These are phyloP conservation scores for Petasospora rhodanensis DNA, from an alignment of 1,139 yeast genomes.

Conservation along the genomic window DNA sequence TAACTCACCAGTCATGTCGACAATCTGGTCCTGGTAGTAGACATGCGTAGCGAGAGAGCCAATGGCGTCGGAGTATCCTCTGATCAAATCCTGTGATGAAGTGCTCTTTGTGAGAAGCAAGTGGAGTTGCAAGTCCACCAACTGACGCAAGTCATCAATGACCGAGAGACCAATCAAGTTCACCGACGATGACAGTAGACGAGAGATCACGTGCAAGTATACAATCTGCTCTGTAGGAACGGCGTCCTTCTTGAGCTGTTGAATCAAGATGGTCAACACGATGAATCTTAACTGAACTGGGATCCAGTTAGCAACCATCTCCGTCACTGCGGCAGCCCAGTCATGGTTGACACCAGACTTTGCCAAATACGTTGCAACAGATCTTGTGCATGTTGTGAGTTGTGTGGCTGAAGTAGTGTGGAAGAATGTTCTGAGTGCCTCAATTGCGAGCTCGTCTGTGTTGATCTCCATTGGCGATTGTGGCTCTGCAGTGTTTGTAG, in stretches of 20 bases:
- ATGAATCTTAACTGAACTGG: constrained; percentile 87
- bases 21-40: constrained; percentile 73
- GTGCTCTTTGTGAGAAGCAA: constrained; percentile 1
- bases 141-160: constrained; percentile 68
- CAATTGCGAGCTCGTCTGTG: constrained; percentile 33
- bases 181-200: constrained; percentile 70
- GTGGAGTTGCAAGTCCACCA: constrained; percentile 55
- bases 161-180: constrained; percentile 87
- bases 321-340: constrained; percentile 60
- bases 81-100: constrained; percentile 17
- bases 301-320: constrained; percentile 68
- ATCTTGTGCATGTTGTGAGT: constrained; percentile 42
- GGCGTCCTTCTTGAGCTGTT: constrained; percentile 24
- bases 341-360: constrained; percentile 21
- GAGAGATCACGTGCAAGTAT: constrained; percentile 52
- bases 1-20: constrained; percentile 66
- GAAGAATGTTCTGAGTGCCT: constrained; percentile 45
- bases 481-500: too few species aligned
- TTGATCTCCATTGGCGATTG: constrained; percentile 19
- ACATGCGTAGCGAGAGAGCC: constrained; percentile 65
- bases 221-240: constrained; percentile 34
- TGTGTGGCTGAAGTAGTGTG: constrained; percentile 48
- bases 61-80: constrained; percentile 40
- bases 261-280: constrained; percentile 44
- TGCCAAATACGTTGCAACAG: constrained; percentile 37